These are phyloP conservation scores for Heritiera fomes DNA, from an alignment of 345 rosid genomes.

Conservation along the genomic window DNA sequence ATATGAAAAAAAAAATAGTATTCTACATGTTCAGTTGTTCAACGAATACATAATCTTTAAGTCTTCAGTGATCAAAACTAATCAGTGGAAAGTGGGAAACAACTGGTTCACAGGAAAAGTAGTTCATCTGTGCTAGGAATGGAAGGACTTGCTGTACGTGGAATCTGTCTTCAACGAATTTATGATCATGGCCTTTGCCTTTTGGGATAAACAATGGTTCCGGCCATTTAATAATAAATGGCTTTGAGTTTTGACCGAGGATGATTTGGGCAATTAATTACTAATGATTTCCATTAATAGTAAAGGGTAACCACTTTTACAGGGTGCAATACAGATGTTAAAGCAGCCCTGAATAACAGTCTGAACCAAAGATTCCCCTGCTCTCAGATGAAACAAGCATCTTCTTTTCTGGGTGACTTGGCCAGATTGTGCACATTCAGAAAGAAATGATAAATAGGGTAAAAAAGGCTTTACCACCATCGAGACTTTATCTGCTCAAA, in stretches of 20 bases:
- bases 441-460: neutral
- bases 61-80: neutral
- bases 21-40: neutral
- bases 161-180: neutral
- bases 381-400: neutral
- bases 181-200: neutral
- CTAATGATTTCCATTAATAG: neutral
- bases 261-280: neutral
- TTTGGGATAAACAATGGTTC: neutral
- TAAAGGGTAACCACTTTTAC: neutral
- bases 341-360: neutral
- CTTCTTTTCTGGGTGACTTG: neutral
- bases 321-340: neutral
- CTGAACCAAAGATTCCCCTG: neutral
- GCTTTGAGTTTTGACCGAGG: neutral
- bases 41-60: neutral
- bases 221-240: neutral
- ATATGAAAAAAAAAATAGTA: neutral
- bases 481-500: neutral
- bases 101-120: neutral
- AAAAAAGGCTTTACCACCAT: neutral
- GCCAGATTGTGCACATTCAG: neutral
- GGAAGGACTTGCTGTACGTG: neutral
- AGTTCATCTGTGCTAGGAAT: neutral
- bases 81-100: neutral